Evolutionary conservation across 1,284 basidiomycete species (phyloP).

Genomic region (Puccinia hordei): DNA sequence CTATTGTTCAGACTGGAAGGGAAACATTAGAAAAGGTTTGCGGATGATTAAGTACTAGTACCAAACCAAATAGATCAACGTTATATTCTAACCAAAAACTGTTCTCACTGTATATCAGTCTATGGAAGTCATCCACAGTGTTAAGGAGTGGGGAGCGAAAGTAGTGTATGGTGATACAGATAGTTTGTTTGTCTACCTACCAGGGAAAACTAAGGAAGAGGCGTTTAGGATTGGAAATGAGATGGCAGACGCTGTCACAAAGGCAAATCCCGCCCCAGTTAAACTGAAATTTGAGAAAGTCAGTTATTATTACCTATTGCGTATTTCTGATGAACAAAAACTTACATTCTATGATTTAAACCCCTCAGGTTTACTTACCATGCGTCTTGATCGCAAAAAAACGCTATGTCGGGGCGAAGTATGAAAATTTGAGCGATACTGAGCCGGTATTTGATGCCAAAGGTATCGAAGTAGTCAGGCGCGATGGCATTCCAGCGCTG

Average conservation of each 20-base stretch:
- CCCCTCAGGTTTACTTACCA: conserved; percentile 79
- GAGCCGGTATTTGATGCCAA: conserved; percentile 91
- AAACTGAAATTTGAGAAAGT: conserved; percentile 98
- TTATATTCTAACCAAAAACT: conserved; percentile 9
- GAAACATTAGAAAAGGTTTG: conserved; percentile 89
- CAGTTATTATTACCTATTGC: conserved; percentile 33
- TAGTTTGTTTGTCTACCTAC: conserved; percentile 85
- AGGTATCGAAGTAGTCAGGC: conserved; percentile 92
- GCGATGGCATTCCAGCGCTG: conserved; percentile 84
- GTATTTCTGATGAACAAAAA: not conserved
- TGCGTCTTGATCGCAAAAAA: conserved; percentile 94
- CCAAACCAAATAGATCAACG: not conserved
- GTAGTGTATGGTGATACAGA: conserved; percentile 99
- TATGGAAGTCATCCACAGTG: conserved; percentile 76
- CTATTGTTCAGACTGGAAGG: conserved; percentile 92
- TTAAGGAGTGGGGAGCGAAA: conserved; percentile 79
- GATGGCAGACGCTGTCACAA: conserved; percentile 84
- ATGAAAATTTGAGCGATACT: conserved; percentile 75
- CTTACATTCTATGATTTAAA: conserved; percentile 7
- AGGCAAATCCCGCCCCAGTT: conserved; percentile 82
- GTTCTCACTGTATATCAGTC: conserved; percentile 65
- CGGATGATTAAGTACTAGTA: not conserved
- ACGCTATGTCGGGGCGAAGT: conserved; percentile 94
- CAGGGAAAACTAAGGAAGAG: conserved; percentile 84
- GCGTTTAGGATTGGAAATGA: conserved; percentile 89